These are phyloP conservation scores for Pythium oligandrum DNA, from an alignment of 352 stramenopile genomes.

Conservation along the genomic window DNA sequence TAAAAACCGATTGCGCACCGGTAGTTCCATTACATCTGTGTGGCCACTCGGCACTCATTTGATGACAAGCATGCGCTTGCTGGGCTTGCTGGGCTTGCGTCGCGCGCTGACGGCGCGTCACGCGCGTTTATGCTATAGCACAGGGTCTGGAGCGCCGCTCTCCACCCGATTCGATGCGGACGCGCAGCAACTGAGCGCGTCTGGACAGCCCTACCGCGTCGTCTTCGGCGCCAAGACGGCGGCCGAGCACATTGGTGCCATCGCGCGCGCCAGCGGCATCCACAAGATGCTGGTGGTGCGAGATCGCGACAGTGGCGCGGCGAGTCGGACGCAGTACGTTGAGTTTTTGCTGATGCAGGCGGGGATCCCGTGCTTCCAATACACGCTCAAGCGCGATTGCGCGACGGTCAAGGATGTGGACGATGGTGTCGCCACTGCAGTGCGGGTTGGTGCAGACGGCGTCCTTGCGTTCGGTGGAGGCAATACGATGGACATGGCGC, in stretches of 20 bases:
- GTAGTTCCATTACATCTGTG: not conserved
- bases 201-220: slow-evolving; percentile 35
- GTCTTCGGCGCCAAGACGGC: slow-evolving; percentile 48
- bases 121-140: not conserved
- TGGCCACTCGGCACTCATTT: not conserved
- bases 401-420: slow-evolving; percentile 53
- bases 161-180: slow-evolving; percentile 28
- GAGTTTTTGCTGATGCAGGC: slow-evolving; percentile 69
- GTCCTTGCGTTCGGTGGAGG: slow-evolving; percentile 68
- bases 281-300: slow-evolving; percentile 69
- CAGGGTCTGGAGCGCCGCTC: not conserved
- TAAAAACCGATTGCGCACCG: not conserved
- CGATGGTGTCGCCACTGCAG: slow-evolving; percentile 40
- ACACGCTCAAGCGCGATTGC: slow-evolving; percentile 65
- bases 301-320: slow-evolving; percentile 48
- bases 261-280: slow-evolving; percentile 38
- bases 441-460: slow-evolving; percentile 58
- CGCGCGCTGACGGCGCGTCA: not conserved
- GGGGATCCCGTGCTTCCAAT: slow-evolving; percentile 68
- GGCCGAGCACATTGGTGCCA: slow-evolving; percentile 27
- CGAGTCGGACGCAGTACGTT: slow-evolving; percentile 54
- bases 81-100: slow-evolving; percentile 10
- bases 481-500: slow-evolving; percentile 55
- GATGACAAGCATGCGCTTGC: slow-evolving; percentile 1
- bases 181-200: slow-evolving; percentile 31